Percentiles rank a stretch among this genome's conserved stretches.
These are phyloP conservation scores for Leishmania turanica DNA, from an alignment of 208 protist genomes.

Conservation along the genomic window DNA sequence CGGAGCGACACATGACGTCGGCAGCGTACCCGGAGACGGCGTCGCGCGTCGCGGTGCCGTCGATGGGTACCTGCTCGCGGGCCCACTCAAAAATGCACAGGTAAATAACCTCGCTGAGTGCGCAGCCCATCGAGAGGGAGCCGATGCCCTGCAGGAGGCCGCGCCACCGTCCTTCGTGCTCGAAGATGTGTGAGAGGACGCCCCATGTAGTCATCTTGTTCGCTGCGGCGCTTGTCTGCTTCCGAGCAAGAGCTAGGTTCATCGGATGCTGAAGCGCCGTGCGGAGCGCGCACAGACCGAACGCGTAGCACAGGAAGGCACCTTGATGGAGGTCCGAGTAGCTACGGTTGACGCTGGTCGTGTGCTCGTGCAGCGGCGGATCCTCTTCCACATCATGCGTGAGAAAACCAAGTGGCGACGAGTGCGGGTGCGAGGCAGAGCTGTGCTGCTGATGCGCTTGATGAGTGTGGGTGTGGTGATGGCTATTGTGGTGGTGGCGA, in stretches of 20 bases:
- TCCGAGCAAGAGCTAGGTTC: conserved; percentile 77
- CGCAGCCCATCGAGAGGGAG: conserved; percentile 68
- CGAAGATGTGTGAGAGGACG: conserved; percentile 50
- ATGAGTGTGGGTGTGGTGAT: background rate
- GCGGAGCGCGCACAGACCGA: conserved; percentile 64
- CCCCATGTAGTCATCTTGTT: conserved; percentile 32
- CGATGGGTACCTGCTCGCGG: conserved; percentile 49
- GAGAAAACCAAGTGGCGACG: conserved; percentile 23
- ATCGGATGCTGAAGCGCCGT: conserved; percentile 83
- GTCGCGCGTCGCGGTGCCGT: conserved; percentile 40
- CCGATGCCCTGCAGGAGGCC: conserved; percentile 62
- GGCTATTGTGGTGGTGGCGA: background rate
- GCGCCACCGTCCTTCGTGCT: conserved; percentile 55
- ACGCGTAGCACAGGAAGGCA: conserved; percentile 61
- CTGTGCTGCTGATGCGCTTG: background rate
- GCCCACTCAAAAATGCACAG: conserved; percentile 77
- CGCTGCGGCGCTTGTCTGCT: conserved; percentile 59
- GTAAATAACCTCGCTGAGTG: conserved; percentile 83
- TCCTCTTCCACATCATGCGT: conserved; percentile 23
- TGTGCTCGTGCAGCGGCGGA: conserved; percentile 51
- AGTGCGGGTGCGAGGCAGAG: background rate
- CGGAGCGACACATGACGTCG: conserved; percentile 60
- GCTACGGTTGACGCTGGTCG: conserved; percentile 79
- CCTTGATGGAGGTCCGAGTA: conserved; percentile 70
- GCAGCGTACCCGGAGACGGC: conserved; percentile 64